Evolutionary conservation across 1,284 basidiomycete species (phyloP), one percentile per base, ranked within the genome.

Genomic region (Trichosporon sp.): DNA sequence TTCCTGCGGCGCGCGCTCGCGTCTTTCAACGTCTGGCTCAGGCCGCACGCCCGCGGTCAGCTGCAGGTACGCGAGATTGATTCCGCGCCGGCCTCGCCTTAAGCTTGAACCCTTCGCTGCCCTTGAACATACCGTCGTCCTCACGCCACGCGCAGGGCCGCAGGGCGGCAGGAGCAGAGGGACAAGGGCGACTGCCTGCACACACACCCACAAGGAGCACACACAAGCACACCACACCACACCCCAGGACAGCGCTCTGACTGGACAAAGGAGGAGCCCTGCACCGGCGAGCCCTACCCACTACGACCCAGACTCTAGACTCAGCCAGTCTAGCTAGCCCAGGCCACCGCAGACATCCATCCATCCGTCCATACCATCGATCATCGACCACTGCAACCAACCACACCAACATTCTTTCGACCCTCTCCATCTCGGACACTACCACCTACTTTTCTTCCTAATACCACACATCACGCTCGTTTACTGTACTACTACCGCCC

Each of bases 381-480:
- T 21, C 51, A 54, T 19, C 51, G 51, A 21, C 51, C 26, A 26
- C 26, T 8, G n/a, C 51, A 54, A 54, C 26, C 26, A 26, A 26
- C 26, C n/a, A n/a, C 19, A 54, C 51, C 51, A 54, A 54, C 51
- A 54, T 54, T 54, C 51, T 54, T 19, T 11, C 19, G 32, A 35
- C 12, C 38, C 4, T 43, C 64, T 26, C n/a, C 35, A n/a, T 40
- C 51, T 26, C 51, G 59, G 31, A 63, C 59, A 37, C 59, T 63
- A 63, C 59, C 59, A n/a, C 32, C 61, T 48, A 12, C 56, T 48
- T 32, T 68, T 32, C 35, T 63, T 56, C 11, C 56, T 69, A 31
- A n/a, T 54, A 19, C 11, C 14, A 35, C 61, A 26, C 67, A 32
- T 19, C 67, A 71, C 67, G 48, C 66, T 68, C 70, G 19, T 64